phyloP scores from a whole-genome alignment of 2,329 filamentous ascomycete genomes.

The Xylaria polymorpha region DNA sequence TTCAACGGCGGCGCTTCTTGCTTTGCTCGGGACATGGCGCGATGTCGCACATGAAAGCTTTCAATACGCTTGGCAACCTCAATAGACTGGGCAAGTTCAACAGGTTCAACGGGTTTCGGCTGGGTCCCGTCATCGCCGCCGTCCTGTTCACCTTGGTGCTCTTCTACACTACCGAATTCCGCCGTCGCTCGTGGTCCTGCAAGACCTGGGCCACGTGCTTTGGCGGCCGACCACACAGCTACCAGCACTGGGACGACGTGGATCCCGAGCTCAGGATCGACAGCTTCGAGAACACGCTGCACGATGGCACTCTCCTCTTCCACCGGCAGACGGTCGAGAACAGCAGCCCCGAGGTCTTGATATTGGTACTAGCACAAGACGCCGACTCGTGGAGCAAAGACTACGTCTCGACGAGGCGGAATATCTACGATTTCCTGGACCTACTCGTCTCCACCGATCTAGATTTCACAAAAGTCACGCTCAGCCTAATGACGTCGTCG shows the following conservation, averaged over 20 bases:
- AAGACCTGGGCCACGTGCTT: conserved; percentile 46
- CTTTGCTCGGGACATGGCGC: conserved; percentile 23
- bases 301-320: conserved; percentile 44
- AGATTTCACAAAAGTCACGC: conserved; percentile 43
- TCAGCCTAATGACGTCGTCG: conserved; percentile 47
- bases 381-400: conserved; percentile 46
- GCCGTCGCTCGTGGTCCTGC: conserved; percentile 47
- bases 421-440: conserved; percentile 49
- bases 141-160: conserved; percentile 41
- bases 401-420: conserved; percentile 45
- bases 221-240: conserved; percentile 39
- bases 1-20: conserved; percentile 6
- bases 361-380: conserved; percentile 47
- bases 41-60: conserved; percentile 24
- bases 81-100: conserved; percentile 26
- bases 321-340: conserved; percentile 41
- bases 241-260: conserved; percentile 43
- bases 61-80: conserved; percentile 19
- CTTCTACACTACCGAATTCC: conserved; percentile 45
- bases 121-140: conserved; percentile 36
- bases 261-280: conserved; percentile 38
- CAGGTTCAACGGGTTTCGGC: conserved; percentile 34
- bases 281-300: conserved; percentile 41
- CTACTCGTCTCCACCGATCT: conserved; percentile 45
- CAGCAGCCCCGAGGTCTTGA: conserved; percentile 42